Evolutionary conservation across 2,329 filamentous ascomycete species (phyloP), one percentile per base, ranked within the genome.

Genomic region (Talaromyces funiculosus): DNA sequence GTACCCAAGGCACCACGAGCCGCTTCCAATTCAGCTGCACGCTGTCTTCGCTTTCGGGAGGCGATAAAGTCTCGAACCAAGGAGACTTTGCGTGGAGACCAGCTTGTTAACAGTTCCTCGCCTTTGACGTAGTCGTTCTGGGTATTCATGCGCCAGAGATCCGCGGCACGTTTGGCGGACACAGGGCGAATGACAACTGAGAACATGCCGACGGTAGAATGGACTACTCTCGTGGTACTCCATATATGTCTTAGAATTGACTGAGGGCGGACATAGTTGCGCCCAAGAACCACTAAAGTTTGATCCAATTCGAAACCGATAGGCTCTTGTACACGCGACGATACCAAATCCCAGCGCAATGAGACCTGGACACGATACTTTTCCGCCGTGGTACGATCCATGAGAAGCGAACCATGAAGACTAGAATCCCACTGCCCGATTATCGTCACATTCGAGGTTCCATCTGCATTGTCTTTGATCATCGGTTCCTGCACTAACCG

Each of bases 401-500:
- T 84, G 14, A 97, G 81, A n/a, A 96, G 80, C 5, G 94, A 97
- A 64, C 86, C 87, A 74, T 99, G 94, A 66, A 94, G 81, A 69
- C 92, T 96, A 0, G 93, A 97, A 72, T 99, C 94, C 94, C 94
- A 99, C 70, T 97, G 92, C 0, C 90, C 92, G n/a, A 89, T 83
- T 45, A 97, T 81, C 1, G 88, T 92, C 38, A 97, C 87, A 71
- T 89, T 92, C 37, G 87, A 88, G 0, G 92, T 97, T 38, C 94
- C 94, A 71, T 97, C 95, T 24, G 90, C 86, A 70, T 97, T 95
- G 61, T 90, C 86, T 64, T 88, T 89, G 65, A 96, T 88, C 60
- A 86, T 82, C 0, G 94, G 93, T 53, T 88, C 86, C 33, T 89
- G 85, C 3, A 92, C 82, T 49, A 96, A 81, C 69, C 90, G 90